phyloP scores from a whole-genome alignment of 2,329 filamentous ascomycete genomes.

The Calonectria pseudoturangicola region DNA sequence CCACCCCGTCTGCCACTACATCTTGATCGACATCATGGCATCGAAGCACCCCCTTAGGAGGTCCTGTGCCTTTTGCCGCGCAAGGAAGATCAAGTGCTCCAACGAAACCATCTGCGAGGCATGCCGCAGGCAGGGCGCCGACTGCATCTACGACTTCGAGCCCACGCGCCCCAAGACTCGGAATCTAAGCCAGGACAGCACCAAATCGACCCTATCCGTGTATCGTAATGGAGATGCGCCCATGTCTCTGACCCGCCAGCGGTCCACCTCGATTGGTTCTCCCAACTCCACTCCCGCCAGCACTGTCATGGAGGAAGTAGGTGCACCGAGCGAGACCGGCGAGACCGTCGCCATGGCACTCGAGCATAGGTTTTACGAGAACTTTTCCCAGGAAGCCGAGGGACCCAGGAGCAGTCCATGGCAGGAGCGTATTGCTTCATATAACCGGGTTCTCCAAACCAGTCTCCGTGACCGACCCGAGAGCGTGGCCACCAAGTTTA shows the following conservation, averaged over 20 bases:
- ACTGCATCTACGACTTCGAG: constrained; percentile 63
- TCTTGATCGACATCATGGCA: constrained; percentile 50
- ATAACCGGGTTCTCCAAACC: constrained; percentile 43
- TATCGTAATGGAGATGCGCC: constrained; percentile 43
- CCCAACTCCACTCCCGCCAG: constrained; percentile 50
- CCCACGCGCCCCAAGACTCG: constrained; percentile 56
- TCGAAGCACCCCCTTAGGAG: constrained; percentile 59
- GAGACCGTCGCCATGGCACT: constrained; percentile 57
- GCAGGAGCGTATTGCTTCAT: constrained; percentile 48
- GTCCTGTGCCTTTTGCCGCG: constrained; percentile 62
- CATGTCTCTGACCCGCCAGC: constrained; percentile 49
- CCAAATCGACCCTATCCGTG: constrained; percentile 40
- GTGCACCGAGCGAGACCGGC: constrained; percentile 39
- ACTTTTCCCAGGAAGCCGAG: constrained; percentile 47
- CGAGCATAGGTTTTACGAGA: constrained; percentile 57
- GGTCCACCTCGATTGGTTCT: constrained; percentile 54
- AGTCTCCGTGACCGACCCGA: constrained; percentile 42
- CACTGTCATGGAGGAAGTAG: constrained; percentile 48
- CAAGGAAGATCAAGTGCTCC: constrained; percentile 62
- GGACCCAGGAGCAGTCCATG: constrained; percentile 46
- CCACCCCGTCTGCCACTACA: constrained; percentile 14
- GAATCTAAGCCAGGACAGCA: constrained; percentile 54
- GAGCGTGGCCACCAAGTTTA: constrained; percentile 44
- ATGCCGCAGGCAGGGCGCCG: constrained; percentile 59
- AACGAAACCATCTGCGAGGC: constrained; percentile 62